Evolutionary conservation across 345 rosid species (phyloP).

Genomic region (Euphorbia lathyris): DNA sequence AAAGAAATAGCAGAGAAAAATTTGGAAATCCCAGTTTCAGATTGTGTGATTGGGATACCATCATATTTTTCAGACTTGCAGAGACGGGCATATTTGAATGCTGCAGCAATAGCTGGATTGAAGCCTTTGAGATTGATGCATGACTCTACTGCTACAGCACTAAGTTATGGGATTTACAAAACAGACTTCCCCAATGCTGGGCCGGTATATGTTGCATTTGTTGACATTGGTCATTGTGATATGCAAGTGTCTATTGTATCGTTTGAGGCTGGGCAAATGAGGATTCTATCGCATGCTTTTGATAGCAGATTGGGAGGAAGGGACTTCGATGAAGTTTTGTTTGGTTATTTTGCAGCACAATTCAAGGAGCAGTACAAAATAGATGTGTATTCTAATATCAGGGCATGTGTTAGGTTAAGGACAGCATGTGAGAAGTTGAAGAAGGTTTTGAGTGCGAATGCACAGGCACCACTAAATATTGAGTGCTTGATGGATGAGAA

Average conservation of each 20-base stretch:
- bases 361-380: slow-evolving; percentile 54
- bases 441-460: slow-evolving; percentile 62
- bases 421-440: slow-evolving; percentile 59
- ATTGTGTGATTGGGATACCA: slow-evolving; percentile 61
- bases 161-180: slow-evolving; percentile 57
- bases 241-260: slow-evolving; percentile 53
- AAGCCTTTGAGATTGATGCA: slow-evolving; percentile 57
- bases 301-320: slow-evolving; percentile 59
- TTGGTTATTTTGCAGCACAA: slow-evolving; percentile 48
- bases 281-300: slow-evolving; percentile 50
- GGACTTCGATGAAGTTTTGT: slow-evolving; percentile 55
- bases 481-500: slow-evolving; percentile 71
- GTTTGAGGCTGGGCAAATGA: slow-evolving; percentile 52
- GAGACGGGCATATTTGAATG: slow-evolving; percentile 52
- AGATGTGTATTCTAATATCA: slow-evolving; percentile 48
- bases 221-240: slow-evolving; percentile 61
- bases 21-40: slow-evolving; percentile 41
- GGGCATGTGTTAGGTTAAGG: slow-evolving; percentile 48
- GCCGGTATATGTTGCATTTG: slow-evolving; percentile 42
- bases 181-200: slow-evolving; percentile 46
- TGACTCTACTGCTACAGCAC: slow-evolving; percentile 58
- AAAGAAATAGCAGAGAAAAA: slow-evolving; percentile 49
- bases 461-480: slow-evolving; percentile 52
- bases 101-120: slow-evolving; percentile 54
- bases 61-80: slow-evolving; percentile 59